Evolutionary conservation across 306 rosid species (phyloP), one percentile per base, ranked within the genome.

Genomic region (Cicer bijugum): DNA sequence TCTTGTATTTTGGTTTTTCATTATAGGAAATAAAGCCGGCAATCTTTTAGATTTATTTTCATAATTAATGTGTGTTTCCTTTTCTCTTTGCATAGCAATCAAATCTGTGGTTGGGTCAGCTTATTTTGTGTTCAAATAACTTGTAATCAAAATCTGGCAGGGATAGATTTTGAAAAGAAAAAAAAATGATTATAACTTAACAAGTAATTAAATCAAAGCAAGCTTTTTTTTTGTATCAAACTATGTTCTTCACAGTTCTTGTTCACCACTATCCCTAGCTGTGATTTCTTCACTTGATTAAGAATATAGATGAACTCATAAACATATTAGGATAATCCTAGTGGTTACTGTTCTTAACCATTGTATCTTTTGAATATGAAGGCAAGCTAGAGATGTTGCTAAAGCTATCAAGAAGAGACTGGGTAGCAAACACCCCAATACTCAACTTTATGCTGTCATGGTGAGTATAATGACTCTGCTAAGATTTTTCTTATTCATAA

Each of bases 361-460:
- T 71, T 39, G 0, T 47, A 63, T 51, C n/a, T 69, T 76, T 75
- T 58, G 68, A 76, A 39, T 57, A 55, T 75, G 86, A 86, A 93
- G 98, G 83, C 91, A 87, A 77, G 91, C 94, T 76, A 88, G 80
- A 78, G 97, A 88, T 56, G 91, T 80, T 66, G 82, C 89, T 16
- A 93, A 93, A 85, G 93, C 90, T 56, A 88, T 93, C 42, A 93
- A 93, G 81, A 93, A 93, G 79, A 84, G 83, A 53, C 45, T 93
- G 82, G 89, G 92, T 5, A 91, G 92, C 74, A 93, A 93, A 83
- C 85, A 84, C 62, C 75, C 85, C 44, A 83, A 86, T 69, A 38
- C 93, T 64, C 98, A 91, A 79, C 91, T 91, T 64, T 91, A 85
- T 74, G 85, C 97, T 16, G 94, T 89, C 56, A 74, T 88, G 91